Percentiles rank a stretch among this genome's conserved stretches.
phyloP scores from a whole-genome alignment of 495 filamentous ascomycete species.

The Neurospora africana region DNA sequence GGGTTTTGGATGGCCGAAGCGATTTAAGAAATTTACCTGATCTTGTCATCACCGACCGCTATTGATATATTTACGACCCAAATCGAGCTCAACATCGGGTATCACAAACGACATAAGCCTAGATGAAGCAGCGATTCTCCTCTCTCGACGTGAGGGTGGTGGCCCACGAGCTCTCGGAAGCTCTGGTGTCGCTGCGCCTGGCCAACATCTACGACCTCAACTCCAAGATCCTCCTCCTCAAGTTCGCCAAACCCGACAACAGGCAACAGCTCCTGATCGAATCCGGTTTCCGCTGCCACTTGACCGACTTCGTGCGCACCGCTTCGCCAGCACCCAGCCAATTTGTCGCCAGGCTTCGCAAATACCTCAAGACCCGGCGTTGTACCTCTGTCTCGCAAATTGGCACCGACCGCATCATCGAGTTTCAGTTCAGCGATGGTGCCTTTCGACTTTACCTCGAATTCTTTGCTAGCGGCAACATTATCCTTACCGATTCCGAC shows the following conservation, averaged over 20 bases:
- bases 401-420: slow-evolving; percentile 87
- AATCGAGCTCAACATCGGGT: background rate
- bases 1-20: background rate
- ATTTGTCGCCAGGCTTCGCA: slow-evolving; percentile 77
- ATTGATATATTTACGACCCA: background rate
- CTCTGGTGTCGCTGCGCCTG: slow-evolving; percentile 66
- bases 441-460: slow-evolving; percentile 80
- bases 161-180: slow-evolving; percentile 74
- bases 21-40: background rate
- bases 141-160: slow-evolving; percentile 90
- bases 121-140: slow-evolving; percentile 97
- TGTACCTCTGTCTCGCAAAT: slow-evolving; percentile 75
- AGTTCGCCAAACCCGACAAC: slow-evolving; percentile 74
- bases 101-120: background rate
- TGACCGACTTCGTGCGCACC: slow-evolving; percentile 77
- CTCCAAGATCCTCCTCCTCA: slow-evolving; percentile 89
- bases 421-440: slow-evolving; percentile 87
- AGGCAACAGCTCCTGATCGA: slow-evolving; percentile 86
- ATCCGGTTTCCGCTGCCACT: slow-evolving; percentile 90
- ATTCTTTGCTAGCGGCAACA: slow-evolving; percentile 88
- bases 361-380: slow-evolving; percentile 75
- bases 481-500: slow-evolving; percentile 78
- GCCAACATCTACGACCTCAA: slow-evolving; percentile 94
- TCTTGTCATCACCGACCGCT: background rate
- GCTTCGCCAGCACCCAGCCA: slow-evolving; percentile 71